Conservation (phyloP, 78 protist species). For the Dictyostelium firmibasis region DNA sequence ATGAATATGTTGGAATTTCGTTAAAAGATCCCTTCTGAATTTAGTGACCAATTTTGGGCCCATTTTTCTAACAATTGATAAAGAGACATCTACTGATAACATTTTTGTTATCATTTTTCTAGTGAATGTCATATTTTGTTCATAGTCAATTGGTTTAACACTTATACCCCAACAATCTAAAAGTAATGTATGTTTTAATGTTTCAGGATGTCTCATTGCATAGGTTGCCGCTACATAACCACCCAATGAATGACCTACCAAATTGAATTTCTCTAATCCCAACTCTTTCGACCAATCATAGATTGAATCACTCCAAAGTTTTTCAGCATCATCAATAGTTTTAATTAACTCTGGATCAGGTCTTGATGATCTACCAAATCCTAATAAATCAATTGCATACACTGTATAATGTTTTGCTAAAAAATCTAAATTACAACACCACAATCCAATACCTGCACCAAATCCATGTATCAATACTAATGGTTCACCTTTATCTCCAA, state of each 20-base stretch:
- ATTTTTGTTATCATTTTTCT: conserved; percentile 2
- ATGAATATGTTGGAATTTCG: background rate
- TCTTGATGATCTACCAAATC: conserved; percentile 74
- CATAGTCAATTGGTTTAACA: conserved; percentile 19
- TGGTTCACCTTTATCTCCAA: conserved; percentile 62
- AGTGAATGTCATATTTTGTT: conserved; percentile 9
- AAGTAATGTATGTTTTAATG: background rate
- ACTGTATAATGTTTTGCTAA: conserved; percentile 58
- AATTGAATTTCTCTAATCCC: conserved; percentile 52
- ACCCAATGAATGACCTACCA: conserved; percentile 74
- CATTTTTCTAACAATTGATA: background rate
- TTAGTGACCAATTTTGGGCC: conserved; percentile 39
- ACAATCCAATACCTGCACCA: conserved; percentile 67
- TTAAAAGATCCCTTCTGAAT: conserved; percentile 21
- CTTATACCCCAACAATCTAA: conserved; percentile 1
- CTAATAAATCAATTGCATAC: conserved; percentile 64
- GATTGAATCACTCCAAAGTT: conserved; percentile 25
- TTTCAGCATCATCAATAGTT: conserved; percentile 51
- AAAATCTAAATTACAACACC: conserved; percentile 59
- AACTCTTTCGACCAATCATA: conserved; percentile 50
- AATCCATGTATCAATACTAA: conserved; percentile 66
- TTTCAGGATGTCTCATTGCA: conserved; percentile 47
- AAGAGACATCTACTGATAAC: conserved; percentile 6
- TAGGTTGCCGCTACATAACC: conserved; percentile 35
- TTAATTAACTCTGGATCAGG: conserved; percentile 1